These are phyloP conservation scores for Juglanconis sp. DNA, from an alignment of 2,329 filamentous ascomycete species.

Conservation along the genomic window DNA sequence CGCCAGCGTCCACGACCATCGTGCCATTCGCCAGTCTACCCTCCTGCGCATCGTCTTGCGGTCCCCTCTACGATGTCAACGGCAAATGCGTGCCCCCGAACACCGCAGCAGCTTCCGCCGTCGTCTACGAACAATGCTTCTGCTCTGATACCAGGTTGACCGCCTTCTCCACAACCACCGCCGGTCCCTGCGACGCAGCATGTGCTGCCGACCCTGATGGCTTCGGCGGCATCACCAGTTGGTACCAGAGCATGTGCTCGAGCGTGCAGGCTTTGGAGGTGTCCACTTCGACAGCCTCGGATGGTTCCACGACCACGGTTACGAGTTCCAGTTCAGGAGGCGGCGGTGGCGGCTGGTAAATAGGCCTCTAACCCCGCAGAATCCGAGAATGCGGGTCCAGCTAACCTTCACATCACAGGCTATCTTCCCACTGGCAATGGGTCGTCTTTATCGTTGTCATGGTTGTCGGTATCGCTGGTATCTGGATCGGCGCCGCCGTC, in stretches of 20 bases:
- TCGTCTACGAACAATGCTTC: conserved; percentile 67
- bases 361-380: neutral
- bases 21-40: conserved; percentile 59
- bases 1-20: conserved; percentile 46
- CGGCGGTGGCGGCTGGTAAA: conserved; percentile 44
- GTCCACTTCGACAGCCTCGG: conserved; percentile 27
- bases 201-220: conserved; percentile 52
- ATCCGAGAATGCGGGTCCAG: neutral
- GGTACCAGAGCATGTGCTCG: conserved; percentile 68
- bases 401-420: conserved; percentile 42
- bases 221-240: conserved; percentile 58
- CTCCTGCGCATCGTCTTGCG: conserved; percentile 58
- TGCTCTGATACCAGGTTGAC: conserved; percentile 62
- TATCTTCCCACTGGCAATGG: conserved; percentile 72
- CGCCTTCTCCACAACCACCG: conserved; percentile 52
- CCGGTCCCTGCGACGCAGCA: conserved; percentile 59
- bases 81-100: conserved; percentile 64
- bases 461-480: conserved; percentile 62
- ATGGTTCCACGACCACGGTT: conserved; percentile 25
- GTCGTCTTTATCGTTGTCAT: conserved; percentile 77
- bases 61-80: conserved; percentile 66
- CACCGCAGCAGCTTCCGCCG: conserved; percentile 42
- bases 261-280: conserved; percentile 36
- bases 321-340: conserved; percentile 23
- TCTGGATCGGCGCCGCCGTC: conserved; percentile 66